Evolutionary conservation across 306 rosid species (phyloP).

Genomic region (Castanospermum australe): DNA sequence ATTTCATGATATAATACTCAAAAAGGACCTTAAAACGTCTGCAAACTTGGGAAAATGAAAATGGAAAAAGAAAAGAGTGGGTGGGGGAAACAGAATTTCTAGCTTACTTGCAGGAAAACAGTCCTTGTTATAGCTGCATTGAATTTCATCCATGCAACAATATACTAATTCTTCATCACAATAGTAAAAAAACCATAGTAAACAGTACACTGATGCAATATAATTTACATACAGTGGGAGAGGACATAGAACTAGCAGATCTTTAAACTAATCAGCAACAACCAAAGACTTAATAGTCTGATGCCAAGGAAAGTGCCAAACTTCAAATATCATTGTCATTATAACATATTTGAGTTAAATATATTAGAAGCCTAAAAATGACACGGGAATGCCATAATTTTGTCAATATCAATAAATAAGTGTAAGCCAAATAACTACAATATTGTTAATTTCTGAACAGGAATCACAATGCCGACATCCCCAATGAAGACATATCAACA

Average conservation of each 20-base stretch:
- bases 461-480: not conserved
- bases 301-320: constrained; percentile 7
- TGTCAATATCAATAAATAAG: not conserved
- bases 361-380: not conserved
- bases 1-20: not conserved
- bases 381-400: not conserved
- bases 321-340: not conserved
- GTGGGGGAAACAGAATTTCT: not conserved
- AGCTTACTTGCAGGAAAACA: not conserved
- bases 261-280: constrained; percentile 2
- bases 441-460: not conserved
- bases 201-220: not conserved
- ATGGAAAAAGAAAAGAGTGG: not conserved
- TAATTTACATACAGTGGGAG: constrained; percentile 2
- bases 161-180: not conserved
- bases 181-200: not conserved
- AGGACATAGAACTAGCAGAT: not conserved
- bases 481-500: not conserved
- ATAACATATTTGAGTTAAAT: not conserved
- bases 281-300: constrained; percentile 3
- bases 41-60: not conserved
- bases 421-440: not conserved
- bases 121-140: not conserved
- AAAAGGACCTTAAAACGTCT: not conserved
- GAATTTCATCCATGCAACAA: not conserved